Evolutionary conservation across 306 rosid genomes (phyloP).

Genomic region (Castanea sativa): DNA sequence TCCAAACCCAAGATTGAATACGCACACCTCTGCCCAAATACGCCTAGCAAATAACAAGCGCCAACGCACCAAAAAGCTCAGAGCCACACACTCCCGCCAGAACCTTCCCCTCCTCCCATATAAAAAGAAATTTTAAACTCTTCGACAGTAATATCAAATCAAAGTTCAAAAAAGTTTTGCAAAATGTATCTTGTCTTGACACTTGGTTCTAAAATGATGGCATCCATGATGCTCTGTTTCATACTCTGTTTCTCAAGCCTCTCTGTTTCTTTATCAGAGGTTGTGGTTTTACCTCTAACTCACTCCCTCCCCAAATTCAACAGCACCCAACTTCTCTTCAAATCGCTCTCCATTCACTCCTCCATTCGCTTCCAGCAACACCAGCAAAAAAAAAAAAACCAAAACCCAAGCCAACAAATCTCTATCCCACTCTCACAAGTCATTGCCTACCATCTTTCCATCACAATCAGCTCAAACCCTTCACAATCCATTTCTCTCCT

Average conservation of each 20-base stretch:
- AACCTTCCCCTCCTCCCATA: too few relatives aligned
- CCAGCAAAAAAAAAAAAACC: not conserved
- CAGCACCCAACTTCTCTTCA: slow-evolving; percentile 71
- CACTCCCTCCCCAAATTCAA: slow-evolving; percentile 64
- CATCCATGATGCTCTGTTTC: slow-evolving; percentile 40
- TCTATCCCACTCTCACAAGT: slow-evolving; percentile 87
- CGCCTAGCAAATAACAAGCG: too few relatives aligned
- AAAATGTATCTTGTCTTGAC: not conserved
- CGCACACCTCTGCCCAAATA: too few relatives aligned
- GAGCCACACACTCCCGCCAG: too few relatives aligned
- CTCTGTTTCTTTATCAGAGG: slow-evolving; percentile 28
- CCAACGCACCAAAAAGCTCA: too few relatives aligned
- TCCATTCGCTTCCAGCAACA: slow-evolving; percentile 35
- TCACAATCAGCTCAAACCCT: slow-evolving; percentile 48
- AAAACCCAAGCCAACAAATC: slow-evolving; percentile 32
- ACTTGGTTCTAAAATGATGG: slow-evolving; percentile 32
- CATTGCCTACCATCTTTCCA: slow-evolving; percentile 75
- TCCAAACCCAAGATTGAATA: too few relatives aligned
- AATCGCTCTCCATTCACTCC: slow-evolving; percentile 64
- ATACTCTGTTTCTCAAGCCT: slow-evolving; percentile 38
- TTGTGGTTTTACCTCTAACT: slow-evolving; percentile 50
- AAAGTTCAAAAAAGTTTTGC: not conserved
- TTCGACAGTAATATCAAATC: not conserved
- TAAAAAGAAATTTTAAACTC: too few relatives aligned
- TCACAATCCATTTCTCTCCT: slow-evolving; percentile 68